Percentiles rank a stretch among this genome's conserved stretches.
Evolutionary conservation across 2,329 filamentous ascomycete genomes (phyloP).

Genomic region (Aspergillus persii): DNA sequence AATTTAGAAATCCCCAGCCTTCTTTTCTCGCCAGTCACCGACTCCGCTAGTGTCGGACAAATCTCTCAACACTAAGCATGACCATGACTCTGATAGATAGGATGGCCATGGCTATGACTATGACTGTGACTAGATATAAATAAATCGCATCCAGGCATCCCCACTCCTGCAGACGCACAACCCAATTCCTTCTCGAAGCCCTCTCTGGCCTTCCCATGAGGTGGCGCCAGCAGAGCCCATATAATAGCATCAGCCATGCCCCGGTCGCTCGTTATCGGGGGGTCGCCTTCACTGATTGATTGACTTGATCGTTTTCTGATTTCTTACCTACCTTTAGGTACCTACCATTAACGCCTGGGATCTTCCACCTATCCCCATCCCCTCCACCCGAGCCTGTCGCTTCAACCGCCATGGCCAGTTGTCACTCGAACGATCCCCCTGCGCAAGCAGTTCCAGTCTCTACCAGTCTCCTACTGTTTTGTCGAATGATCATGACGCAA

Average conservation of each 20-base stretch:
- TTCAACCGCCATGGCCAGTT: constrained; percentile 1
- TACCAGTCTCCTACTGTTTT: not conserved
- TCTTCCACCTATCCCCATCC: no score
- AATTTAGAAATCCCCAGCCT: no score
- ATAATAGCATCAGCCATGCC: not conserved
- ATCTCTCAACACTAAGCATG: no score
- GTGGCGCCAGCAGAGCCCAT: not conserved
- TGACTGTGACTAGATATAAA: not conserved
- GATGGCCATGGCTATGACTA: no score
- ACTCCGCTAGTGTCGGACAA: no score
- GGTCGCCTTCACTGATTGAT: not conserved
- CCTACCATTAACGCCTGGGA: no score
- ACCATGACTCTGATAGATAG: no score
- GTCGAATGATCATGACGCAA: not conserved
- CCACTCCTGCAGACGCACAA: constrained; percentile 16
- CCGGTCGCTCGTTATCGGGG: not conserved
- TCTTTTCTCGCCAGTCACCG: no score
- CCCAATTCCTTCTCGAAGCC: constrained; percentile 25
- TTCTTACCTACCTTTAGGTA: not conserved
- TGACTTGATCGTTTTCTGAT: not conserved
- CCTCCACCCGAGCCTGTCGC: constrained; percentile 3
- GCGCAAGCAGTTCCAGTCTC: no score
- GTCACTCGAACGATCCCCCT: not conserved
- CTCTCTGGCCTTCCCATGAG: not conserved
- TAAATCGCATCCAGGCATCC: not conserved